Conservation (phyloP, 2,329 filamentous ascomycete species). For the Paraphoma sp. region DNA sequence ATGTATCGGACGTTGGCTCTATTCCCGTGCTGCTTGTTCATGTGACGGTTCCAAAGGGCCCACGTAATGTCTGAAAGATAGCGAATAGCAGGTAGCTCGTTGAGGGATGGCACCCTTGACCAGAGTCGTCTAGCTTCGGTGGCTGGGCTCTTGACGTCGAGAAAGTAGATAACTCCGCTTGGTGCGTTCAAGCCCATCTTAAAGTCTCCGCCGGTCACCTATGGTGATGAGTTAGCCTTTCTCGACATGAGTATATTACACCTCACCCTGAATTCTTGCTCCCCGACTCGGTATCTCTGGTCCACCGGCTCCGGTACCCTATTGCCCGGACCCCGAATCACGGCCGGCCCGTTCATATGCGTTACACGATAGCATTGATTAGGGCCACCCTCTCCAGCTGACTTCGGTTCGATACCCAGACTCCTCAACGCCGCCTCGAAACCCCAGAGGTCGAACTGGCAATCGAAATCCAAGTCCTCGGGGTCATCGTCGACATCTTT, state of each 20-base stretch:
- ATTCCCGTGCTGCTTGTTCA: not conserved
- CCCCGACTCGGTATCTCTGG: not conserved
- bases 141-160: not conserved
- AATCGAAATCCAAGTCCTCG: not conserved
- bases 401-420: not conserved
- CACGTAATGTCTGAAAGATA: not conserved
- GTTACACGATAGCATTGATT: not conserved
- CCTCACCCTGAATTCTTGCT: not conserved
- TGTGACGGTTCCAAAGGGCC: not conserved
- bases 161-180: not conserved
- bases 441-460: not conserved
- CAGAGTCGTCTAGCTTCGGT: not conserved
- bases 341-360: not conserved
- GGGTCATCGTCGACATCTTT: not conserved
- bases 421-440: not conserved
- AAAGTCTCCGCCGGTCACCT: not conserved
- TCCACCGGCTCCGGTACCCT: not conserved
- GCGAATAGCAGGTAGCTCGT: not conserved
- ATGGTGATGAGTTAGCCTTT: not conserved
- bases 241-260: not conserved
- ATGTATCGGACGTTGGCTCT: not conserved
- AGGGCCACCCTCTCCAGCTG: not conserved
- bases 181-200: not conserved
- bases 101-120: not conserved
- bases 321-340: not conserved